Percentiles rank a stretch among this genome's conserved stretches.
Conservation (phyloP, 257 asterid species). For the Cordia subcordata region DNA sequence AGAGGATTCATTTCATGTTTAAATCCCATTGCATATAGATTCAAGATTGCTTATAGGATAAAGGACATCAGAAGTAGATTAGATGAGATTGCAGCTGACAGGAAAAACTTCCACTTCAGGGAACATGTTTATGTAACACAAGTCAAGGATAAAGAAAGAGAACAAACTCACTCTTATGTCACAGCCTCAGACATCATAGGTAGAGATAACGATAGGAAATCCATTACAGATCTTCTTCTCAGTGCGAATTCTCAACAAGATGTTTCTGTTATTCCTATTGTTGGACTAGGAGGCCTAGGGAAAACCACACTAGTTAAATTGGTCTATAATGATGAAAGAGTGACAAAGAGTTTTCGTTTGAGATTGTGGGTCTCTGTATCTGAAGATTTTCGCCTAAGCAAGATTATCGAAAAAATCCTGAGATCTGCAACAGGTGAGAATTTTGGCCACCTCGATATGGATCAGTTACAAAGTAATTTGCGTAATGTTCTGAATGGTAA, state of each 20-base stretch:
- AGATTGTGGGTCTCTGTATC: constrained; percentile 50
- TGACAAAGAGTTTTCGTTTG: constrained; percentile 28
- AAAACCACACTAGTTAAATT: constrained; percentile 48
- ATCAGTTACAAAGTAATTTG: constrained; percentile 32
- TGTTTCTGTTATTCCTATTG: constrained; percentile 41
- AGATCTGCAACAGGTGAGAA: constrained; percentile 35
- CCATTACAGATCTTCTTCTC: constrained; percentile 29
- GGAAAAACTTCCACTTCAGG: constrained; percentile 39
- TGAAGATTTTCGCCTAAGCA: constrained; percentile 37
- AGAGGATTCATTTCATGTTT: constrained; percentile 29
- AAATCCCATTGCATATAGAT: constrained; percentile 24
- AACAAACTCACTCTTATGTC: constrained; percentile 54
- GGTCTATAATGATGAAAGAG: constrained; percentile 37
- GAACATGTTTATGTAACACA: constrained; percentile 19
- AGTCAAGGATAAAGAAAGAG: constrained; percentile 20
- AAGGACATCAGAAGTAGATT: constrained; percentile 27
- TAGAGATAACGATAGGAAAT: constrained; percentile 41
- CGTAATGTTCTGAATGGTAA: constrained; percentile 22
- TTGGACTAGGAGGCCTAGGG: constrained; percentile 55
- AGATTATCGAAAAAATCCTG: constrained; percentile 35
- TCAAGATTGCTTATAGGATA: constrained; percentile 29
- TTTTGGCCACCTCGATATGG: constrained; percentile 36
- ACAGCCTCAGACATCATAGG: constrained; percentile 49
- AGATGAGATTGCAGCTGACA: constrained; percentile 40
- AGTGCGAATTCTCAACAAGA: constrained; percentile 20